phyloP scores from a whole-genome alignment of 177 flowering plant genomes.

The Tripterygium wilfordii region DNA sequence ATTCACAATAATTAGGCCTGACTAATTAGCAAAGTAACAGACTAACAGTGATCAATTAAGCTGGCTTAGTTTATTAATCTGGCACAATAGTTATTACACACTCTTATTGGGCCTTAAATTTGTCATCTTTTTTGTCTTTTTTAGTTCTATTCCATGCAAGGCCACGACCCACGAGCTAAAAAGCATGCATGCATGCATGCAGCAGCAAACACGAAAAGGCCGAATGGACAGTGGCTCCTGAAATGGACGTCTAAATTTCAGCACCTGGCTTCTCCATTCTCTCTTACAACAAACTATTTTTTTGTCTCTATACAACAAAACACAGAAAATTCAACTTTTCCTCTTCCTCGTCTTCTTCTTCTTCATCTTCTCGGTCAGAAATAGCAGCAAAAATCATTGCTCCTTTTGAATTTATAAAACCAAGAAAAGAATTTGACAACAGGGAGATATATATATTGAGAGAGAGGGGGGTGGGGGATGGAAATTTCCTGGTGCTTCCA shows the following conservation, averaged over 20 bases:
- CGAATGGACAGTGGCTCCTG: too few relatives aligned
- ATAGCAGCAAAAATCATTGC: constrained; percentile 12
- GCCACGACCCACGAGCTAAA: neutral
- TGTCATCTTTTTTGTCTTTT: too few relatives aligned
- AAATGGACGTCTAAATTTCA: neutral
- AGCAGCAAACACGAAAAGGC: neutral
- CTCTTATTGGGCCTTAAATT: too few relatives aligned
- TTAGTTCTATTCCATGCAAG: too few relatives aligned
- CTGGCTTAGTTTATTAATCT: too few relatives aligned
- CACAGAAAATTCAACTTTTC: neutral
- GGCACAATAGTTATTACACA: too few relatives aligned
- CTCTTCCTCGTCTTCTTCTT: neutral
- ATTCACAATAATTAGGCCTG: too few relatives aligned
- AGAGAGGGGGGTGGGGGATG: too few relatives aligned
- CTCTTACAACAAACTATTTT: neutral
- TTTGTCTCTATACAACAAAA: neutral
- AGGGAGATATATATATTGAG: too few relatives aligned
- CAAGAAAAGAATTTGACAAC: constrained; percentile 2
- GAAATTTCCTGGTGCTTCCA: too few relatives aligned
- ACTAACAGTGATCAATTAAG: too few relatives aligned
- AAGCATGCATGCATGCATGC: neutral
- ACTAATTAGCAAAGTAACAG: too few relatives aligned
- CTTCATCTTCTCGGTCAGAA: constrained; percentile 10
- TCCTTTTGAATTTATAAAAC: neutral
- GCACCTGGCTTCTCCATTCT: neutral